phyloP scores from a whole-genome alignment of 2,329 filamentous ascomycete genomes.

The Fusarium xylarioides region DNA sequence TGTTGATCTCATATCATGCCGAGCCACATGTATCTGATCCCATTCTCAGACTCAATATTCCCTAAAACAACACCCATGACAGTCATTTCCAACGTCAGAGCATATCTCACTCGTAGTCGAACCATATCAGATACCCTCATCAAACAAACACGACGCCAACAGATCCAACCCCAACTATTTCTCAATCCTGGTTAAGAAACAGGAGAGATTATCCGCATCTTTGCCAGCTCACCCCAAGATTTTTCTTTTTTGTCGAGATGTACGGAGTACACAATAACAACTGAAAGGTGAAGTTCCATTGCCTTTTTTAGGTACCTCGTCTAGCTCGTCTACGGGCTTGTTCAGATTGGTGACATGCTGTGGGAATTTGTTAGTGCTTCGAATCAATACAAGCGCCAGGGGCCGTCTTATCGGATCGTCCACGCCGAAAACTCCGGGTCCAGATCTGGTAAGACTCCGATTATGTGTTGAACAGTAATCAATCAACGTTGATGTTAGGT shows the following conservation, averaged over 20 bases:
- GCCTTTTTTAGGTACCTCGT: background rate
- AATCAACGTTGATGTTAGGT: slow-evolving; percentile 6
- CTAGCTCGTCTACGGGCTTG: no score
- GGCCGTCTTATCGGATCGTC: slow-evolving; percentile 18
- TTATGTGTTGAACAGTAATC: background rate
- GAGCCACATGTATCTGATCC: background rate
- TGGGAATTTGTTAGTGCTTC: slow-evolving; percentile 34
- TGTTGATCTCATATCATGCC: background rate
- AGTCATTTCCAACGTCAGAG: slow-evolving; percentile 32
- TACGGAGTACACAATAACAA: background rate
- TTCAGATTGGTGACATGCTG: slow-evolving; percentile 5
- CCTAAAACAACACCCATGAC: background rate
- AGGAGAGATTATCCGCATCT: slow-evolving; percentile 6
- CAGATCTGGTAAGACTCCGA: slow-evolving; percentile 7
- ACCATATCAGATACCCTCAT: slow-evolving; percentile 30
- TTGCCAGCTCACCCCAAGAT: slow-evolving; percentile 4
- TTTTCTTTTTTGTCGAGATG: background rate
- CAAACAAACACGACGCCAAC: slow-evolving; percentile 31
- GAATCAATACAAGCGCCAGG: slow-evolving; percentile 36
- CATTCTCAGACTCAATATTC: background rate
- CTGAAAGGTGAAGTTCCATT: background rate
- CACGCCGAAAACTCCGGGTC: slow-evolving; percentile 36
- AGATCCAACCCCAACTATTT: slow-evolving; percentile 27
- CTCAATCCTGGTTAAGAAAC: background rate
- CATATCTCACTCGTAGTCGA: slow-evolving; percentile 35